These are phyloP conservation scores for Phaseolus coccineus DNA, from an alignment of 331 rosid genomes.

Conservation along the genomic window DNA sequence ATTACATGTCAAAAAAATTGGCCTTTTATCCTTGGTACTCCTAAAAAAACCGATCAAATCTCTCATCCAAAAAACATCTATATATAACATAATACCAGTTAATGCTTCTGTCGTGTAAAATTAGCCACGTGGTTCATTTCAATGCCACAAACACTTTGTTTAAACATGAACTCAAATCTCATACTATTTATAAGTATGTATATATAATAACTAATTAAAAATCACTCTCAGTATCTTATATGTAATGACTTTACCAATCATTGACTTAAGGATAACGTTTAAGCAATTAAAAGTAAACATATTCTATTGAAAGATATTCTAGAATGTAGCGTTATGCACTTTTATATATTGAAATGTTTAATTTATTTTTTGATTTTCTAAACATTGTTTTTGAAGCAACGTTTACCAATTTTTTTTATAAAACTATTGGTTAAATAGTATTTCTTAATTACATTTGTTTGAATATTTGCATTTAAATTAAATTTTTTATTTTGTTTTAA, in stretches of 20 bases:
- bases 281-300: neutral
- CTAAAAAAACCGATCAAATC: too few species aligned
- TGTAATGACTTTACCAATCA: neutral
- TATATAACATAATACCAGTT: neutral
- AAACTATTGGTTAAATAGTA: neutral
- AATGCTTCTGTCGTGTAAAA: neutral
- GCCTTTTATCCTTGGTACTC: too few species aligned
- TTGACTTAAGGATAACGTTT: neutral
- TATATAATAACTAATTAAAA: neutral
- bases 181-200: neutral
- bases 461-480: neutral
- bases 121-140: constrained; percentile 21
- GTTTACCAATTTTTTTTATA: neutral
- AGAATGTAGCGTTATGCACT: neutral
- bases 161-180: constrained; percentile 1
- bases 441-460: neutral
- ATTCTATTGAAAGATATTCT: neutral
- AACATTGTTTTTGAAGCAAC: neutral
- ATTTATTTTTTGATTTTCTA: neutral
- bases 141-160: neutral
- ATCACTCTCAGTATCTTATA: neutral
- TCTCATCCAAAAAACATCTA: too few species aligned
- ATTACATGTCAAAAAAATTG: too few species aligned
- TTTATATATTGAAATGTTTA: neutral
- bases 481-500: too few species aligned